These are phyloP conservation scores for Leishmania martiniquensis DNA, from an alignment of 208 protist genomes.

Conservation along the genomic window DNA sequence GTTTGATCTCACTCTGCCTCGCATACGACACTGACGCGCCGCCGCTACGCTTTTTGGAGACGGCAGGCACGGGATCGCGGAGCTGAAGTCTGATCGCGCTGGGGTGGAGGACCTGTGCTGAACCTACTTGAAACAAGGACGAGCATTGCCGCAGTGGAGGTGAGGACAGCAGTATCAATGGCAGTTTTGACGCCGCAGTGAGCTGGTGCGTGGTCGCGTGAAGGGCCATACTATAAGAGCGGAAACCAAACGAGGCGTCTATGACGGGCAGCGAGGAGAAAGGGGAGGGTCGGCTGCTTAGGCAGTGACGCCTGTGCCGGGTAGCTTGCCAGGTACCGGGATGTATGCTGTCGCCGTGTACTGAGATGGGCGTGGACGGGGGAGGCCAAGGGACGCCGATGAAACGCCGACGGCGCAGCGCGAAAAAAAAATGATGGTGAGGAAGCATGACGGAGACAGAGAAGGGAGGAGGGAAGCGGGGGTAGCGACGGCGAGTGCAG, in stretches of 20 bases:
- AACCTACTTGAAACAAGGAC: not conserved
- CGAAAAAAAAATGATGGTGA: too few species aligned
- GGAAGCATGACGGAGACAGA: not conserved
- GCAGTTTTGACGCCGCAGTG: slow-evolving; percentile 14
- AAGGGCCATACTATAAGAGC: slow-evolving; percentile 2
- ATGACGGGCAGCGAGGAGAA: not conserved
- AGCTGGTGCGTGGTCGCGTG: not conserved
- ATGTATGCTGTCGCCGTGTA: not conserved
- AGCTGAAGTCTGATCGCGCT: slow-evolving; percentile 8
- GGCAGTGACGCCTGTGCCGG: not conserved
- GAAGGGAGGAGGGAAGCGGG: not conserved
- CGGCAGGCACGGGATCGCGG: not conserved
- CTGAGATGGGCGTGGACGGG: not conserved
- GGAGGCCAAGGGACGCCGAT: not conserved
- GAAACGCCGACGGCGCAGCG: not conserved
- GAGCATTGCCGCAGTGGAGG: slow-evolving; percentile 25
- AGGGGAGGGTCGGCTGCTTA: not conserved
- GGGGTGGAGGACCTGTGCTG: not conserved
- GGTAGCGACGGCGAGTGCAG: not conserved
- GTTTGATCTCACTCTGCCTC: slow-evolving; percentile 46
- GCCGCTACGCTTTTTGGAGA: not conserved
- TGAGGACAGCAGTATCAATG: slow-evolving; percentile 25
- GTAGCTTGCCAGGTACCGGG: not conserved
- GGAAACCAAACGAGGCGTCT: not conserved
- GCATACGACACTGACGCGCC: slow-evolving; percentile 1